Evolutionary conservation across 176 grass and related monocot species (phyloP), one percentile per base, ranked within the genome.

Genomic region (Zoysia pacifica): DNA sequence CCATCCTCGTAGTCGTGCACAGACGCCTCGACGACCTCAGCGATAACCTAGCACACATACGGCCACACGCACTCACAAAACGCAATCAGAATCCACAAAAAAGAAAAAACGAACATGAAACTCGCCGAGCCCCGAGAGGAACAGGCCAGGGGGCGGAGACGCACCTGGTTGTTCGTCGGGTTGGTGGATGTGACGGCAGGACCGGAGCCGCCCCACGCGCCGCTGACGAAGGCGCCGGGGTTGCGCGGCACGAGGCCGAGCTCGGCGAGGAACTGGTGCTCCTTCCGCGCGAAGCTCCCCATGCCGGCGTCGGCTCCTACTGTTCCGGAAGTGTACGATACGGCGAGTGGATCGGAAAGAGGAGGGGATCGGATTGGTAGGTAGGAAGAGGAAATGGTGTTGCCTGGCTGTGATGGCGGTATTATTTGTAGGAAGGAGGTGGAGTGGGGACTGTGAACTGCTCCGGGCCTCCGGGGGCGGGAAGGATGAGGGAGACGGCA

Each of bases 261-360:
- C 86, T 99, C 90, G 50, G 92, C 85, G 79, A 99, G 96, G 83
- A 99, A 99, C 86, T 95, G 88, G 88, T 93, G 90, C 71, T 93
- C 96, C 89, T 88, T 70, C 67, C 74, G 89, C 69, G 80, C 50
- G 67, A 97, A 92, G 73, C 45, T 78, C 44, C 80, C 89, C 95
- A 97, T 94, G 65, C 66, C 72, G 46, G 11, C 58, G 63, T 9
- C 15, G 8, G 42, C 0, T 65, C 48, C 47, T 39, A 28, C 28
- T 28, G 28, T 28, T 48, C 81, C 13, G 37, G 65, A 65, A 70
- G 45, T 9, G 73, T 49, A 11, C 16, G 65, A 5, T 28, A 28
- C 28, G 16, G 55, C 18, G 16, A 44, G 42, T 48, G 59, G 72
- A 9, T 50, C 20, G 52, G 4, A 51, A 15, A 45, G 39, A 0